Evolutionary conservation across 2,329 filamentous ascomycete genomes (phyloP), one percentile per base, ranked within the genome.

Genomic region (Neofusicoccum laricinum): DNA sequence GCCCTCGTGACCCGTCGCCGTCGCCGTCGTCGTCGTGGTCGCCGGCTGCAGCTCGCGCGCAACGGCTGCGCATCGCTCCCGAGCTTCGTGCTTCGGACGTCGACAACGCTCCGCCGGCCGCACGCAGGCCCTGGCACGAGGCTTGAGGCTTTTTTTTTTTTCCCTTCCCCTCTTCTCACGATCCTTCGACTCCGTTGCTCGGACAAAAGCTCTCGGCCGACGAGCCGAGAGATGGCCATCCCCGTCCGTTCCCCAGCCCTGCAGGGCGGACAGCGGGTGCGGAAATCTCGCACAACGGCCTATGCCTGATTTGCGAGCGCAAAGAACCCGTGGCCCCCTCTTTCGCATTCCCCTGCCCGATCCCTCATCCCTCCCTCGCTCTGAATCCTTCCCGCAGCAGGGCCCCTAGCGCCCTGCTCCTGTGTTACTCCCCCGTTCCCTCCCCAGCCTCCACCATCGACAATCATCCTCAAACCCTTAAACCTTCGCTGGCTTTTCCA

Each of bases 191-290:
- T n/a, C 25, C 30, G 17, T 15, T 17, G 25, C n/a, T 59, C 55
- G 55, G 55, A 48, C 41, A 59, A 59, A 59, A 59, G 41, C 41
- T 59, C 55, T 59, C 55, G 55, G 55, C 55, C 55, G 55, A 59
- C 30, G 25, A 21, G 15, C 55, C 55, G 55, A 59, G 55, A 59
- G 55, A 59, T 34, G 43, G 41, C 19, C 38, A 12, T 46, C 40
- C 53, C 55, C 41, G 21, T 3, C 41, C 21, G 21, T 46, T 46
- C 41, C n/a, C 55, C 25, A 59, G 55, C 55, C 55, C 30, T 59
- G 41, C 41, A 36, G 40, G 38, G 36, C 51, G 15, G 49, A 50
- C 46, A 50, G 17, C 46, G 50, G 49, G 34, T 40, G 50, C 50
- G 50, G 50, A 55, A 55, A 55, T 55, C 34, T 55, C 50, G 34